Conservation (phyloP, 208 protist species). For the Blechomonas ayalai region DNA sequence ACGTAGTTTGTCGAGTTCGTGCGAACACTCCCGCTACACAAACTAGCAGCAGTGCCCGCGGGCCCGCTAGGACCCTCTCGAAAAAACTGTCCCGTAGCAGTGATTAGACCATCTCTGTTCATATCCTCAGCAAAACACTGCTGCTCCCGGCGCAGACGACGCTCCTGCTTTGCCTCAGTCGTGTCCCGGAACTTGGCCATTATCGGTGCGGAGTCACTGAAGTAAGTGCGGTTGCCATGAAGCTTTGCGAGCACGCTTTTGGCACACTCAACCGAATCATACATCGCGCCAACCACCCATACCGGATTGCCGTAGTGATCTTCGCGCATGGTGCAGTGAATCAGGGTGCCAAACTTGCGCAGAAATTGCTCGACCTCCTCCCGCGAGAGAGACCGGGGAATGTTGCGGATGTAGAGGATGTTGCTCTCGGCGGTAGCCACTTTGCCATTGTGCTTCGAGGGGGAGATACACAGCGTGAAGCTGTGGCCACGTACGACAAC, state of each 20-base stretch:
- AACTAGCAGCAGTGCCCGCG: too few species aligned
- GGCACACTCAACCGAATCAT: conserved; percentile 50
- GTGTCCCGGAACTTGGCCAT: conserved; percentile 84
- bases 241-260: conserved; percentile 51
- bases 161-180: conserved; percentile 70
- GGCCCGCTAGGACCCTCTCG: too few species aligned
- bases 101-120: too few species aligned
- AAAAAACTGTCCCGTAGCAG: too few species aligned
- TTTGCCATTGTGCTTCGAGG: conserved; percentile 78
- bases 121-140: too few species aligned
- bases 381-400: conserved; percentile 47
- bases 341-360: conserved; percentile 50
- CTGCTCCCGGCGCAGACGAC: conserved; percentile 57
- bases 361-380: conserved; percentile 64
- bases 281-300: conserved; percentile 85
- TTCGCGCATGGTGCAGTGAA: conserved; percentile 84
- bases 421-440: conserved; percentile 44
- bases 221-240: conserved; percentile 65
- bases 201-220: conserved; percentile 44
- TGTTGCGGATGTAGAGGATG: conserved; percentile 80
- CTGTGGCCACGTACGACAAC: conserved; percentile 44
- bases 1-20: too few species aligned
- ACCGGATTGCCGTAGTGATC: conserved; percentile 74
- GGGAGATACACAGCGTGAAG: conserved; percentile 77
- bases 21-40: too few species aligned